Base-by-base conservation (phyloP, 306 rosid species). In the Argentina anserina region DNA sequence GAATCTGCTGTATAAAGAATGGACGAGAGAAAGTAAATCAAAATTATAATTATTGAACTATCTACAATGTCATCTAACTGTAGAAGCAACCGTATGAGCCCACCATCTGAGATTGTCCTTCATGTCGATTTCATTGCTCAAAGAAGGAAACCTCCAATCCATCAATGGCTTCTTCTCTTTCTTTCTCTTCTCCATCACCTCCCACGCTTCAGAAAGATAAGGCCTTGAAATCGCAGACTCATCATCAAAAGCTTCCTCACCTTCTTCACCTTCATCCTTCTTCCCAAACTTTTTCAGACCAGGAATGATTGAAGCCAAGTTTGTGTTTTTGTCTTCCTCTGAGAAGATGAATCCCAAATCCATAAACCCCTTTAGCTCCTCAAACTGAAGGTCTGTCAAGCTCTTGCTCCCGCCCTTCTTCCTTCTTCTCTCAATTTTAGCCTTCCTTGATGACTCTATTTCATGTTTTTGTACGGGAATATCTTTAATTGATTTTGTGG, bases 141-240 rank as follows among this genome's bases (percentile, higher is more conserved):
- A 67, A 26, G 87, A 73, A 47, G 92, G 90, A 80, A 93, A 49
- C 43, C 81, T 89, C 92, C 93, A 93, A 59, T 87, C 88, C 87
- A 68, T 71, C 72, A 87, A 31, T 14, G 91, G 83, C 41, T 84
- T 85, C 29, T 78, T 84, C 62, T 83, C 82, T 71, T 75, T 80
- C 73, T 70, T 77, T 78, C 76, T 86, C 76, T 58, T 76, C 23
- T 89, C 86, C 55, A 67, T 73, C 33, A 73, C 78, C 71, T 81
- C 75, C 98, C 98, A 91, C 42, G 88, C 92, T 82, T 90, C 98
- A 36, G 98, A 93, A 11, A 93, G 96, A 65, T 93, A 93, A 72
- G 98, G 97, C 68, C 97, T 89, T 73, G 84, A 74, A 52, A 88
- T 69, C 60, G 31, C 67, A 42, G 85, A 64, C 50, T 63, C 65